Evolutionary conservation across 1,284 basidiomycete species (phyloP).

Genomic region (Cryptococcus hybrid): DNA sequence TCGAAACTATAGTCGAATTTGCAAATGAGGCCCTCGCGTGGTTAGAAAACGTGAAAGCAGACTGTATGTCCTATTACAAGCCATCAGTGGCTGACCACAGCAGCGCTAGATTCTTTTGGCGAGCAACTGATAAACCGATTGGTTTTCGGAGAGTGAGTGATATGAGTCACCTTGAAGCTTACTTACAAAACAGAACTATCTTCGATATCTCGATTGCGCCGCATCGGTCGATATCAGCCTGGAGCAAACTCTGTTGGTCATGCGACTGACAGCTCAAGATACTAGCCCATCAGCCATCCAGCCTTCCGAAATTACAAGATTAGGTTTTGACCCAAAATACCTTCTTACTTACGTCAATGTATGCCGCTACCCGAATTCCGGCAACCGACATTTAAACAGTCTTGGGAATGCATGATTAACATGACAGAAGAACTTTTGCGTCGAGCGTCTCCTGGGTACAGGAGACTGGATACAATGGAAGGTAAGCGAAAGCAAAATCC

Average conservation of each 20-base stretch:
- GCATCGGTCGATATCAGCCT: background rate
- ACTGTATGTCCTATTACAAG: background rate
- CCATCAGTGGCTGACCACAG: background rate
- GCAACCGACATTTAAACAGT: slow-evolving; percentile 56
- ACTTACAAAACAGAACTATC: slow-evolving; percentile 7
- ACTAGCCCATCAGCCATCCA: background rate
- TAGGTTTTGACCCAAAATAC: slow-evolving; percentile 5
- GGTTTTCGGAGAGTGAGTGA: slow-evolving; percentile 14
- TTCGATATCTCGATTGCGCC: slow-evolving; percentile 7
- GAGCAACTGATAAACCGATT: slow-evolving; percentile 10
- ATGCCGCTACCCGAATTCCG: slow-evolving; percentile 67
- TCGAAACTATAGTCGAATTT: slow-evolving; percentile 58
- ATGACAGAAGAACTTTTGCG: slow-evolving; percentile 58
- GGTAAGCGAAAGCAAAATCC: slow-evolving; percentile 3
- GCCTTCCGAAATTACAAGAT: background rate
- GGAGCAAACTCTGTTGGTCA: slow-evolving; percentile 3
- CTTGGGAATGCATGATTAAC: slow-evolving; percentile 57
- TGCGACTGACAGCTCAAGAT: slow-evolving; percentile 4
- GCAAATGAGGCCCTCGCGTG: slow-evolving; percentile 61
- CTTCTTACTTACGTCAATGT: slow-evolving; percentile 64
- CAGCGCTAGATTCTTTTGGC: slow-evolving; percentile 4
- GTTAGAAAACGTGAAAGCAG: slow-evolving; percentile 50
- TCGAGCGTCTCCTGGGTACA: slow-evolving; percentile 1
- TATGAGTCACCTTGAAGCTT: background rate
- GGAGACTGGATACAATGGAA: slow-evolving; percentile 8